Evolutionary conservation across 202 grass and related monocot species (phyloP).

Genomic region (Musa balbisiana): DNA sequence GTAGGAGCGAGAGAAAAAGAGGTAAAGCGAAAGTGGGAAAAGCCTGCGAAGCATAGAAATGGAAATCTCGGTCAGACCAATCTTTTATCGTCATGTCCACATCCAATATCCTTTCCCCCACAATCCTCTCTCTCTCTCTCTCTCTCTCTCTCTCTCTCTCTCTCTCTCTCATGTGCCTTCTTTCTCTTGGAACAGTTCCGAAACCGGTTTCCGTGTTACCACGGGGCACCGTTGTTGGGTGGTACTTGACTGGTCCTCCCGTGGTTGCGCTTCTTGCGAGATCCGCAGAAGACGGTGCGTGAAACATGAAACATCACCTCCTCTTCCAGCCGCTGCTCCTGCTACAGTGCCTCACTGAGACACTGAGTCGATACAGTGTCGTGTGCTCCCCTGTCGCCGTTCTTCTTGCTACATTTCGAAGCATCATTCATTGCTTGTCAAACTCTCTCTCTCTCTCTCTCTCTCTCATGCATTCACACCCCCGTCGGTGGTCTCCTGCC

Average conservation of each 20-base stretch:
- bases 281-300: neutral
- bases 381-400: neutral
- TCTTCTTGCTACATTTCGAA: too few species aligned
- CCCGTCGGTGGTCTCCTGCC: constrained; percentile 7
- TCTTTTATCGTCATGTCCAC: constrained; percentile 41
- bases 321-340: neutral
- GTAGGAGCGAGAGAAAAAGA: neutral
- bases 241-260: too few species aligned
- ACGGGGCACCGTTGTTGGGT: too few species aligned
- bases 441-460: neutral
- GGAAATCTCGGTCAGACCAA: constrained; percentile 41
- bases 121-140: constrained; percentile 22
- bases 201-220: neutral
- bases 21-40: neutral
- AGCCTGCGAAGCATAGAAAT: constrained; percentile 39
- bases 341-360: neutral
- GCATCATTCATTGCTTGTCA: neutral
- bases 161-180: too few species aligned
- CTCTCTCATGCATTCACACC: neutral
- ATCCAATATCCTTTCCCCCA: constrained; percentile 37
- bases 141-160: neutral
- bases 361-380: neutral
- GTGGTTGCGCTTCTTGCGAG: too few species aligned
- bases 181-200: neutral
- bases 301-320: neutral